Evolutionary conservation across 352 stramenopile genomes (phyloP).

Genomic region (Pythium dissimile): DNA sequence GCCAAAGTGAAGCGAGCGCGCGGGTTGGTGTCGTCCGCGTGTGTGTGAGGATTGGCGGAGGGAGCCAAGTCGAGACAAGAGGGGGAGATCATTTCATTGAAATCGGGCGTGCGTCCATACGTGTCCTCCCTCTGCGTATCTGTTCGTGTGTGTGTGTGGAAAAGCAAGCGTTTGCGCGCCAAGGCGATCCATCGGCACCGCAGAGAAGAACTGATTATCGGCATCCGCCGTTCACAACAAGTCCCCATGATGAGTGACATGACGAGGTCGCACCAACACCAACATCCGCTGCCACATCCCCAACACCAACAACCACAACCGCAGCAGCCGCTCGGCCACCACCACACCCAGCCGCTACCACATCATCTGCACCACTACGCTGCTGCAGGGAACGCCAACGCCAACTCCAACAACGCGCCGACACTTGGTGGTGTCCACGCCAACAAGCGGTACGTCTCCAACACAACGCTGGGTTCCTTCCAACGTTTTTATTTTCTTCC

Average conservation of each 20-base stretch:
- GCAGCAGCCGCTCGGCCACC: conserved; percentile 21
- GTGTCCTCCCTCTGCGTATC: conserved; percentile 7
- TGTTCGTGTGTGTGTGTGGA: not conserved
- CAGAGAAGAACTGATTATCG: too few species aligned
- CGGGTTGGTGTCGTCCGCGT: conserved; percentile 16
- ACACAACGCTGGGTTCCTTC: not conserved
- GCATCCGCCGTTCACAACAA: too few species aligned
- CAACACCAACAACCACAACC: conserved; percentile 25
- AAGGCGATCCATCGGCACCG: too few species aligned
- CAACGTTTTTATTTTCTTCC: conserved; percentile 17
- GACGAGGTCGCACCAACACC: conserved; percentile 18
- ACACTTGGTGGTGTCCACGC: not conserved
- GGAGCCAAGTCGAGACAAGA: conserved; percentile 19
- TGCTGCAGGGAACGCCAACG: not conserved
- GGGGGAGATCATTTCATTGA: conserved; percentile 5
- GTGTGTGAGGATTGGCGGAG: conserved; percentile 23
- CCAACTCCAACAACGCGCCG: not conserved
- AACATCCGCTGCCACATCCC: conserved; percentile 14
- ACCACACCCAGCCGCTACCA: conserved; percentile 5
- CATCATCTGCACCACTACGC: conserved; percentile 15
- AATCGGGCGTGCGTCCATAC: not conserved
- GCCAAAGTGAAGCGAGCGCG: conserved; percentile 20
- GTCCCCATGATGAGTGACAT: conserved; percentile 22
- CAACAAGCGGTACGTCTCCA: conserved; percentile 21
- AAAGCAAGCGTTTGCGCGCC: not conserved